Percentiles rank a stretch among this genome's conserved stretches.
Conservation (phyloP, 768 basidiomycete genomes). For the Tulasnella sp. region DNA sequence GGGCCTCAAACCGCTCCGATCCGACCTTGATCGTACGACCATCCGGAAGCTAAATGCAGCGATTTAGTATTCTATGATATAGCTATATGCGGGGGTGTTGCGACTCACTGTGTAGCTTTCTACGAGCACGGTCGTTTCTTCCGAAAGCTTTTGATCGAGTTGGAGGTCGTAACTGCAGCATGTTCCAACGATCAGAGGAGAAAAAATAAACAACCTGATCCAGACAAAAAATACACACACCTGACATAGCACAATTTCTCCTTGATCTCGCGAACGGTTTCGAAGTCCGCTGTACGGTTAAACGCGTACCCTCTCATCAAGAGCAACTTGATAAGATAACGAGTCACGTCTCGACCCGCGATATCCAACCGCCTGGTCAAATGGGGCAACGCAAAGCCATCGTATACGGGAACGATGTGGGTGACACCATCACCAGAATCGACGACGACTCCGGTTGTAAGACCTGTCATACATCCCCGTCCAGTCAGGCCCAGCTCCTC, state of each 20-base stretch:
- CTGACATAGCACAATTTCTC: slow-evolving; percentile 98
- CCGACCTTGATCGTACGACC: slow-evolving; percentile 97
- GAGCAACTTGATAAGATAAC: slow-evolving; percentile 98
- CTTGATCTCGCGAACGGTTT: slow-evolving; percentile 98
- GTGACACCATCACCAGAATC: slow-evolving; percentile 99
- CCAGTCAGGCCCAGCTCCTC: not conserved
- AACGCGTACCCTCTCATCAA: slow-evolving; percentile 99
- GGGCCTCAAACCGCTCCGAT: slow-evolving; percentile 96
- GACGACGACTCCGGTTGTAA: slow-evolving; percentile 97
- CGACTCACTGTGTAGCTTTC: slow-evolving; percentile 85
- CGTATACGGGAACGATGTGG: slow-evolving; percentile 98
- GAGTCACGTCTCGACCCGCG: slow-evolving; percentile 95
- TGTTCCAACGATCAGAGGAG: slow-evolving; percentile 15
- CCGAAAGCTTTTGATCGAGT: slow-evolving; percentile 83
- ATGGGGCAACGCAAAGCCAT: slow-evolving; percentile 93
- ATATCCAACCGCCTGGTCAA: slow-evolving; percentile 93
- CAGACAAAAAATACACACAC: slow-evolving; percentile 42
- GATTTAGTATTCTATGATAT: not conserved
- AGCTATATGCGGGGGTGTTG: not conserved
- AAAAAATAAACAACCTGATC: not conserved
- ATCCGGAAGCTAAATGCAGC: slow-evolving; percentile 68
- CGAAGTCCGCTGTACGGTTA: slow-evolving; percentile 98
- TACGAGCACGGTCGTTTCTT: slow-evolving; percentile 94
- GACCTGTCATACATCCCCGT: slow-evolving; percentile 50
- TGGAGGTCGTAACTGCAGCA: slow-evolving; percentile 85